Evolutionary conservation across 768 basidiomycete genomes (phyloP).

Genomic region (Guyanaporus albipodus): DNA sequence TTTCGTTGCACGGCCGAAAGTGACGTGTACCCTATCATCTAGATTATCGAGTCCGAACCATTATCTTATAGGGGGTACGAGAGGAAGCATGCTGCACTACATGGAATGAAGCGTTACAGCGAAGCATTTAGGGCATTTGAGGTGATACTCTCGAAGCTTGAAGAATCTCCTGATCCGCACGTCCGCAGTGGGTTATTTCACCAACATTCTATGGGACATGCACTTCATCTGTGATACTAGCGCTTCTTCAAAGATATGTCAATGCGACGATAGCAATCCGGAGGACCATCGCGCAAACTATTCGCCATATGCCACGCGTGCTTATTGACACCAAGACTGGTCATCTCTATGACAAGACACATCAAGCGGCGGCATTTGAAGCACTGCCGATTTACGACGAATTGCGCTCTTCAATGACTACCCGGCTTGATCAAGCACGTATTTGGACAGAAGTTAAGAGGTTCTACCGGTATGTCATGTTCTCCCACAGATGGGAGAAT

Average conservation of each 20-base stretch:
- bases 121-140: conserved; percentile 2
- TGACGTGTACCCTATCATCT: background rate
- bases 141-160: conserved; percentile 1
- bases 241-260: background rate
- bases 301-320: conserved; percentile 1
- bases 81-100: conserved; percentile 1
- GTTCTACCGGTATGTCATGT: conserved; percentile 11
- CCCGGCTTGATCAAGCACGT: background rate
- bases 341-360: conserved; percentile 6
- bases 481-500: conserved; percentile 9
- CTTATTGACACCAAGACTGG: conserved; percentile 8
- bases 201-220: background rate
- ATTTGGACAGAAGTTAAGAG: conserved; percentile 3
- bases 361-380: conserved; percentile 8
- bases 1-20: background rate
- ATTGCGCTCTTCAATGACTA: conserved; percentile 6
- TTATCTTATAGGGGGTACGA: background rate
- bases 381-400: conserved; percentile 1
- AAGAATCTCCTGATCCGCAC: background rate
- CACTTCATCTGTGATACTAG: too few relatives aligned
- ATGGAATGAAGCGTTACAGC: background rate
- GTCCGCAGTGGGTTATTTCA: background rate
- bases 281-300: background rate
- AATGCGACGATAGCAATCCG: background rate
- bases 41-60: background rate